Conservation (phyloP, 768 basidiomycete genomes). For the Neoboletus subvelutipes region DNA sequence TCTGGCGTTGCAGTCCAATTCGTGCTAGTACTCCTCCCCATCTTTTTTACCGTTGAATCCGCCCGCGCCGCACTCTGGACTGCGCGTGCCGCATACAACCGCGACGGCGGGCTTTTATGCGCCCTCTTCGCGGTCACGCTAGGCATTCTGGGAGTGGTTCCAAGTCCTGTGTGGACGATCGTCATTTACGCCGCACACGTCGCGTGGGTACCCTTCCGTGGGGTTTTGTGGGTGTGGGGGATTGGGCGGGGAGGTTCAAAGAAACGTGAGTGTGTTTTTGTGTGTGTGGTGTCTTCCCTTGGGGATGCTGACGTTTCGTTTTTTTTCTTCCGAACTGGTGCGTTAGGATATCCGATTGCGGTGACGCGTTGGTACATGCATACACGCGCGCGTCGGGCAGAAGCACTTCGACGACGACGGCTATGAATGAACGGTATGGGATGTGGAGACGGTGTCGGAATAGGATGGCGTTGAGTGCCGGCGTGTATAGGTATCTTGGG, state of each 20-base stretch:
- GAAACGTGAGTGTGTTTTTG: neutral
- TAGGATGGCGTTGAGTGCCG: no score
- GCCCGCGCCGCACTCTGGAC: conserved; percentile 3
- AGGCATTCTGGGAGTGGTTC: neutral
- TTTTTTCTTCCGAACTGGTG: neutral
- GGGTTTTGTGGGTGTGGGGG: conserved; percentile 15
- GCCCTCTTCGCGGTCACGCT: neutral
- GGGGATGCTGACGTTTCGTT: neutral
- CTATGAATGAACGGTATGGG: neutral
- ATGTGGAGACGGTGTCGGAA: neutral
- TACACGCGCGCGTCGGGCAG: neutral
- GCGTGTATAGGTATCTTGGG: neutral
- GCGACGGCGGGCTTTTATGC: neutral
- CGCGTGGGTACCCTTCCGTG: conserved; percentile 1
- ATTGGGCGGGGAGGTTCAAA: conserved; percentile 8
- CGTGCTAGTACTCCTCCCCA: conserved; percentile 8
- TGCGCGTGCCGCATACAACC: neutral
- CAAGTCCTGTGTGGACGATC: conserved; percentile 1
- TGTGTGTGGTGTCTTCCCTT: no score
- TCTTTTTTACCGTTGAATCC: conserved; percentile 15
- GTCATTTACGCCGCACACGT: neutral
- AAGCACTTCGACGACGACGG: neutral
- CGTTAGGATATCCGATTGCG: neutral
- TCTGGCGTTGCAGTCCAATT: conserved; percentile 1
- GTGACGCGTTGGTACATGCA: conserved; percentile 1